phyloP scores from a whole-genome alignment of 1,284 basidiomycete genomes.

The Sporisorium exsertum region DNA sequence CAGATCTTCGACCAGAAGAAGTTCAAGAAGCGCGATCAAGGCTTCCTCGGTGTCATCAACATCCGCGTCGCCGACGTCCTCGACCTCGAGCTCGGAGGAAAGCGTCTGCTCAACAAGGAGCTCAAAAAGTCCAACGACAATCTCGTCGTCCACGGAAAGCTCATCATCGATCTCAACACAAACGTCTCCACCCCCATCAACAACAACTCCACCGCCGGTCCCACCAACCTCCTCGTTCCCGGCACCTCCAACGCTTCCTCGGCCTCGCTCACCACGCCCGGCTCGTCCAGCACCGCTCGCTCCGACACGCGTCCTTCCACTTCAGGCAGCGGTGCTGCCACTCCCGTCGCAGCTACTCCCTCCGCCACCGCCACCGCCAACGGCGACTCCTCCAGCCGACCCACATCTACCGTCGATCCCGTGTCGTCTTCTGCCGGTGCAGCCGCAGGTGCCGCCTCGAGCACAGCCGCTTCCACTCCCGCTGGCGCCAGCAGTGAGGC shows the following conservation, averaged over 20 bases:
- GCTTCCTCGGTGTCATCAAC: constrained; percentile 93
- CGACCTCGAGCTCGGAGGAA: constrained; percentile 87
- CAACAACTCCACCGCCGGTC: constrained; percentile 59
- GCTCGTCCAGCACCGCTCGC: constrained; percentile 24
- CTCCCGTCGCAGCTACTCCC: constrained; percentile 26
- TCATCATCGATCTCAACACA: constrained; percentile 69
- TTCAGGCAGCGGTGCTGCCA: constrained; percentile 33
- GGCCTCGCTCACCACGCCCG: constrained; percentile 50
- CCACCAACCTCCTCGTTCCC: constrained; percentile 49
- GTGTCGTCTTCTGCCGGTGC: constrained; percentile 22
- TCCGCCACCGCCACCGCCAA: constrained; percentile 20
- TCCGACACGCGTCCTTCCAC: constrained; percentile 37
- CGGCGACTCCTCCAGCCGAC: constrained; percentile 36
- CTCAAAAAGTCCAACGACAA: constrained; percentile 69
- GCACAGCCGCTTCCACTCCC: constrained; percentile 13
- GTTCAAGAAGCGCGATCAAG: constrained; percentile 94
- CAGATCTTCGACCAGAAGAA: constrained; percentile 98
- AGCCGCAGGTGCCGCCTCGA: constrained; percentile 16
- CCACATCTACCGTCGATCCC: constrained; percentile 32
- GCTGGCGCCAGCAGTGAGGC: constrained; percentile 15
- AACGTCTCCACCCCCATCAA: constrained; percentile 65
- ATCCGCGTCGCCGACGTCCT: constrained; percentile 88
- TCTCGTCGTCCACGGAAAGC: constrained; percentile 69
- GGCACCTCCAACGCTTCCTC: constrained; percentile 57
- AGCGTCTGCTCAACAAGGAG: constrained; percentile 75